Evolutionary conservation across 73 alveolate species (phyloP).

Genomic region (Paramecium tetraurelia): DNA sequence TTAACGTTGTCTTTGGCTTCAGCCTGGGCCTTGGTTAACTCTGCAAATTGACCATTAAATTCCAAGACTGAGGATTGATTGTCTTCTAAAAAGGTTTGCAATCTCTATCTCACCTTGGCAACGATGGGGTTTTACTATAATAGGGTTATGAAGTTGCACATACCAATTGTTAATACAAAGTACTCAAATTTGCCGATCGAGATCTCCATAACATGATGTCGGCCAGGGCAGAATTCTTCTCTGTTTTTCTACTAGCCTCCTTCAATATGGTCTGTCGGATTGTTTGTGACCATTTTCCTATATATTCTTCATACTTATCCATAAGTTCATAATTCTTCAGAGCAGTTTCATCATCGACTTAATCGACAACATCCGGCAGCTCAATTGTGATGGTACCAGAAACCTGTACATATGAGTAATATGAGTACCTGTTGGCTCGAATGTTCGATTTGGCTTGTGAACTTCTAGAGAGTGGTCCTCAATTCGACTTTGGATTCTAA

Average conservation of each 20-base stretch:
- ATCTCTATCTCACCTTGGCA: background rate
- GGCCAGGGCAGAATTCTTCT: constrained; percentile 75
- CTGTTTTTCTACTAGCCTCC: constrained; percentile 47
- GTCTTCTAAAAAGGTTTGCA: background rate
- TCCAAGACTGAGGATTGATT: constrained; percentile 42
- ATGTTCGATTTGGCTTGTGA: background rate
- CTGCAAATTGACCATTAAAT: constrained; percentile 69
- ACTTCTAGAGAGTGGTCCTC: background rate
- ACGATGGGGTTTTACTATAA: background rate
- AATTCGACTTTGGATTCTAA: background rate
- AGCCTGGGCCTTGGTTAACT: constrained; percentile 89
- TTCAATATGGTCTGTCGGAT: background rate
- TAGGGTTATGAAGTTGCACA: background rate
- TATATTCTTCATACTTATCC: constrained; percentile 10
- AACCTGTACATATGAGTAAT: background rate
- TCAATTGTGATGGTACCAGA: constrained; percentile 27
- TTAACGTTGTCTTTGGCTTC: constrained; percentile 98
- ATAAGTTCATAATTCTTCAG: constrained; percentile 18
- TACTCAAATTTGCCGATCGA: constrained; percentile 76
- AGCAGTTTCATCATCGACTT: constrained; percentile 47
- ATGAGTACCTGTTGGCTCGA: background rate
- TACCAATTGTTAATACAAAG: constrained; percentile 73
- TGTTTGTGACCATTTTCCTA: background rate
- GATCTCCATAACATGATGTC: constrained; percentile 85
- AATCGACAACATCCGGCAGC: constrained; percentile 9